Percentiles rank a stretch among this genome's conserved stretches.
Evolutionary conservation across 2,329 filamentous ascomycete species (phyloP).

Genomic region (Hymenoscyphus scutula): DNA sequence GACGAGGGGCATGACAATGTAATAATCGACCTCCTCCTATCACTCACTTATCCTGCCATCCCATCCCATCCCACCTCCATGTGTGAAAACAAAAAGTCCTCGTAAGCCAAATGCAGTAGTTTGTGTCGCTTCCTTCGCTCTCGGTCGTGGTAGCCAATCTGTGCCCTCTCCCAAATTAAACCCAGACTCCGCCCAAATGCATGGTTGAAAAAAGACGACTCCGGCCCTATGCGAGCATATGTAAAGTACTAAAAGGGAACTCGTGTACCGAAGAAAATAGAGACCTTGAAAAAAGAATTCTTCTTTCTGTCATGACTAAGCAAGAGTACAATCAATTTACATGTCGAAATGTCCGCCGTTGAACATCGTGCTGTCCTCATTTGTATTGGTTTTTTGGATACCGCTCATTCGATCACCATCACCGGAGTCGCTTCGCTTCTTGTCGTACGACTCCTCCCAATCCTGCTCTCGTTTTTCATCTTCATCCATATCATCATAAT

Average conservation of each 20-base stretch:
- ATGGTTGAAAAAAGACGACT: constrained; percentile 22
- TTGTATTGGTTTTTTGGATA: constrained; percentile 53
- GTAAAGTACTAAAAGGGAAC: constrained; percentile 22
- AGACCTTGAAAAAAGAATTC: constrained; percentile 11
- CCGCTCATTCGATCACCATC: constrained; percentile 55
- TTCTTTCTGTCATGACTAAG: constrained; percentile 4
- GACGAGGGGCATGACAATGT: no score
- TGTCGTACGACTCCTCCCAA: constrained; percentile 46
- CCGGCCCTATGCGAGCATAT: constrained; percentile 31
- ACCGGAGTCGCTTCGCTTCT: constrained; percentile 42
- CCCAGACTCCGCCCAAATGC: constrained; percentile 32
- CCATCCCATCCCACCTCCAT: neutral
- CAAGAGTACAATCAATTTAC: constrained; percentile 40
- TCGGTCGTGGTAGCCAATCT: constrained; percentile 18
- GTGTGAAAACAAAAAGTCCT: neutral
- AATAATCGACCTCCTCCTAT: neutral
- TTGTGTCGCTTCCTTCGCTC: constrained; percentile 5
- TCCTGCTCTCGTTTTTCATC: constrained; percentile 48
- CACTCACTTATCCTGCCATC: neutral
- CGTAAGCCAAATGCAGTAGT: neutral
- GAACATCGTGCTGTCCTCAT: constrained; percentile 60
- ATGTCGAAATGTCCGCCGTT: constrained; percentile 62
- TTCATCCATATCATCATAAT: constrained; percentile 62
- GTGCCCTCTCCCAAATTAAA: constrained; percentile 8
- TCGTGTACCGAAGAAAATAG: constrained; percentile 16